Evolutionary conservation across 2,329 filamentous ascomycete genomes (phyloP).

Genomic region (Colletotrichum sp.): DNA sequence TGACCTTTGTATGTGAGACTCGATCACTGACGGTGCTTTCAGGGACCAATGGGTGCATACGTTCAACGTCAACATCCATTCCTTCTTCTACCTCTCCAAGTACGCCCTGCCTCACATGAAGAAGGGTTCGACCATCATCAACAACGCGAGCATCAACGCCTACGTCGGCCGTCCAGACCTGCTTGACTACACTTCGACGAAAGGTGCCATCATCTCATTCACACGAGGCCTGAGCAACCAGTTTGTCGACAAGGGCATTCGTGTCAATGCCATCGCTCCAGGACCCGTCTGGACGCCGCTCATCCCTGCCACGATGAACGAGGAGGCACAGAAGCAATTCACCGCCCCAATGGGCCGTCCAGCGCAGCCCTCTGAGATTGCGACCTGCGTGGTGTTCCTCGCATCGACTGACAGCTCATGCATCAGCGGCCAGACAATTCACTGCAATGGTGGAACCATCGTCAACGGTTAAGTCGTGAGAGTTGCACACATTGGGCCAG

Average conservation of each 20-base stretch:
- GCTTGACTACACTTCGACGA: constrained; percentile 82
- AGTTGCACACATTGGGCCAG: background rate
- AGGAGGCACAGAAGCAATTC: constrained; percentile 75
- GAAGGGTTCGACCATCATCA: constrained; percentile 79
- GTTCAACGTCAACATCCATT: constrained; percentile 84
- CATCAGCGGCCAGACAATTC: constrained; percentile 72
- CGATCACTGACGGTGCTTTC: background rate
- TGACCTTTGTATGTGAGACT: background rate
- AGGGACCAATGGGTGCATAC: constrained; percentile 78
- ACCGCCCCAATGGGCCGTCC: constrained; percentile 77
- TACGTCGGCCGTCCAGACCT: constrained; percentile 82
- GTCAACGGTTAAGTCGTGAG: constrained; percentile 47
- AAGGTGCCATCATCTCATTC: constrained; percentile 80
- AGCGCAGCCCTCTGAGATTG: constrained; percentile 81
- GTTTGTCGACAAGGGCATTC: constrained; percentile 72
- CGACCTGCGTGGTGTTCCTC: constrained; percentile 81
- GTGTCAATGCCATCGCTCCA: constrained; percentile 78
- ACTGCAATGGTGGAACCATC: constrained; percentile 56
- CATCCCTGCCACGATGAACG: constrained; percentile 75
- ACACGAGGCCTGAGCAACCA: constrained; percentile 81
- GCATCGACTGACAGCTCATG: constrained; percentile 76
- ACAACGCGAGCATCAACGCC: constrained; percentile 83
- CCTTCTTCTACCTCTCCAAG: constrained; percentile 82
- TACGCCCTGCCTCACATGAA: constrained; percentile 78
- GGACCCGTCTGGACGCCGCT: constrained; percentile 82